Base-by-base conservation (phyloP, 2,329 filamentous ascomycete genomes). In the Aspergillus niger region DNA sequence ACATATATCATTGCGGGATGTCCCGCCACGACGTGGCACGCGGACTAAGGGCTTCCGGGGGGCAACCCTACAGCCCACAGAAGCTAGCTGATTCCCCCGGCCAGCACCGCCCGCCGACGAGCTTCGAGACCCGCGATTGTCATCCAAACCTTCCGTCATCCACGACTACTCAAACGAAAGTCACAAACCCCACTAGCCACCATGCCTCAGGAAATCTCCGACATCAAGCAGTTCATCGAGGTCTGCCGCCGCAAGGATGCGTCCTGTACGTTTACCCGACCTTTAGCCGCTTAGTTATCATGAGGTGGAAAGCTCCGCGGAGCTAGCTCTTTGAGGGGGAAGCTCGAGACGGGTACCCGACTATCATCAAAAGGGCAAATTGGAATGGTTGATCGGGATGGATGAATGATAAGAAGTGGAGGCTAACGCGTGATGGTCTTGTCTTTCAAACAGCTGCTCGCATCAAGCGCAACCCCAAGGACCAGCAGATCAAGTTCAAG, bases 191-290 rank as follows among this genome's bases (percentile, higher is more conserved):
- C 55, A 50, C 58, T 80, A 84, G 82, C 83, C 91, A 96, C 85
- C 83, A 99, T 99, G 95, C 94, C 95, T 89, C 87, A 88, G 79
- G 92, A 98, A 91, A 90, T 97, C 82, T 91, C 89, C 80, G 95
- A 98, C 81, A 98, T 98, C 88, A 98, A 99, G 80, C 81, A 97
- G 88, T 99, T 99, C 91, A 96, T 99, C 83, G 95, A 98, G 90
- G 97, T 99, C 88, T 97, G 91, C 89, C 91, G 94, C 84, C 91
- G 95, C 82, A 96, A 97, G 87, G 96, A 99, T 89, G 95, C 95
- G 81, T 96, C 91, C 80, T 97, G 95, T 99, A 91, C 78, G 92
- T 93, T 64, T 65, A 24, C 52, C 52, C 50, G 36, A 38, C 30
- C 30, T 53, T 53, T 39, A 53, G 36, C 50, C 50, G 50, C 50